phyloP scores from a whole-genome alignment of 164 flowering plant genomes.

The Platanus orientalis region DNA sequence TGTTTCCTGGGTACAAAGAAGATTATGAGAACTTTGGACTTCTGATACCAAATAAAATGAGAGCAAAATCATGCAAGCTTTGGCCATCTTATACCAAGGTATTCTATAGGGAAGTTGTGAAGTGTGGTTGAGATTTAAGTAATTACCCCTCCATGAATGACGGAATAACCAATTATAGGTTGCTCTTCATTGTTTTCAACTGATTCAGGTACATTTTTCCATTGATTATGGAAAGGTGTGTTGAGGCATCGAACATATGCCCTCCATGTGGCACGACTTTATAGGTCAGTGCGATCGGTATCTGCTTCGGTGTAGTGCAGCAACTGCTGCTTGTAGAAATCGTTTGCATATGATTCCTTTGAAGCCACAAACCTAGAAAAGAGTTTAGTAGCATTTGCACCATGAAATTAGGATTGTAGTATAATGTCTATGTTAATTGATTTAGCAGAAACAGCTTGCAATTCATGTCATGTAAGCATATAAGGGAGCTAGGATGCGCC shows the following conservation, averaged over 20 bases:
- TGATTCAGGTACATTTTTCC: slow-evolving; percentile 15
- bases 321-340: slow-evolving; percentile 4
- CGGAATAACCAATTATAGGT: too few species aligned
- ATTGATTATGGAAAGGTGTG: not conserved
- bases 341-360: slow-evolving; percentile 5
- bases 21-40: too few species aligned
- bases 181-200: slow-evolving; percentile 19
- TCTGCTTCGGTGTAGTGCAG: too few species aligned
- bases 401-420: not conserved
- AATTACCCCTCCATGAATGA: slow-evolving; percentile 14
- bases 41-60: too few species aligned
- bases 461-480: too few species aligned
- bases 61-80: too few species aligned
- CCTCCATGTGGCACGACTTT: not conserved
- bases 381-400: too few species aligned
- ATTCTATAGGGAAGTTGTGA: too few species aligned
- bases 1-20: not conserved
- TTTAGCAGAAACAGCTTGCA: too few species aligned
- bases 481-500: too few species aligned
- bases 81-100: too few species aligned
- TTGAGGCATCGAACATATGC: not conserved
- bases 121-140: not conserved
- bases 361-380: slow-evolving; percentile 2
- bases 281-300: not conserved
- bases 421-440: not conserved